Base-by-base conservation (phyloP, 139 green algal genomes). In the Haematococcus lacustris region DNA sequence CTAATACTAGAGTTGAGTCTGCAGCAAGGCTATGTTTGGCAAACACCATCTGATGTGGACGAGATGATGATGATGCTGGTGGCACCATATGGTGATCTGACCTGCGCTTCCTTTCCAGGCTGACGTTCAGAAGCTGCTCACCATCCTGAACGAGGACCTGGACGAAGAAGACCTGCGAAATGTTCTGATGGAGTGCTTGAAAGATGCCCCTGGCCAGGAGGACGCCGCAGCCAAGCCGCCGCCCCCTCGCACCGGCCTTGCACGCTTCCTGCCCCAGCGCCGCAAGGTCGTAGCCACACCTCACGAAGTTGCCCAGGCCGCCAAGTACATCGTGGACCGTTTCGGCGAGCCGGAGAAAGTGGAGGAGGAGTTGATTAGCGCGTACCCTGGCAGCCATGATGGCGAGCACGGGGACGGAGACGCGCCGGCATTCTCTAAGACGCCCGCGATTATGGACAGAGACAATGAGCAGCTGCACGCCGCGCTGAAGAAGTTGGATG, bases 401-500 rank as follows among this genome's bases (percentile, higher is more conserved):
- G n/a, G n/a, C n/a, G n/a, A n/a, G n/a, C n/a, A n/a, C n/a, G n/a
- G n/a, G n/a, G n/a, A n/a, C n/a, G n/a, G n/a, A n/a, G n/a, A n/a
- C n/a, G n/a, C n/a, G n/a, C n/a, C n/a, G n/a, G n/a, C n/a, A n/a
- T n/a, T n/a, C n/a, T n/a, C n/a, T n/a, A n/a, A n/a, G n/a, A n/a
- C n/a, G n/a, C n/a, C n/a, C n/a, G n/a, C n/a, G n/a, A n/a, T 77
- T 51, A 70, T 90, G 40, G 80, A 89, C 73, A 73, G 75, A 71
- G 86, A 92, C 71, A 73, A 82, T 26, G 79, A 90, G 63, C 82
- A 82, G 76, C 78, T 90, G 61, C 84, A 84, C 5, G 50, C 73
- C 34, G 82, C 84, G 21, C 78, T 92, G 78, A 85, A 92, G 76
- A 70, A 81, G 35, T 80, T 92, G 59, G 85, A 85, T 2, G 83